Percentiles rank a stretch among this genome's conserved stretches.
These are phyloP conservation scores for Lentinula novae-zelandiae DNA, from an alignment of 1,284 basidiomycete species.

Conservation along the genomic window DNA sequence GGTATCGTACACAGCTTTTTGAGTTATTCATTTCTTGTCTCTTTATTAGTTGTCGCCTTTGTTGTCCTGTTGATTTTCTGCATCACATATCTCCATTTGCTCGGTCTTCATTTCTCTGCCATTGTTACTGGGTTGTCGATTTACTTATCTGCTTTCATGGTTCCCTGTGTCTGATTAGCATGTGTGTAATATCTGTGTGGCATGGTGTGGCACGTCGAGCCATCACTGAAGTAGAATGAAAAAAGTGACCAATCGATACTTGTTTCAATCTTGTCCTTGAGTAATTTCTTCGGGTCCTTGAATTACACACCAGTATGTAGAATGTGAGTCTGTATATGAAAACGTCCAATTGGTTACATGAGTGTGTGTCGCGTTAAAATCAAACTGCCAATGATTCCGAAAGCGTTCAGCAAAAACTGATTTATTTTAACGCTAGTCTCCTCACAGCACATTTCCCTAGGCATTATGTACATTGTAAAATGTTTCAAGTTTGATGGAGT, in stretches of 20 bases:
- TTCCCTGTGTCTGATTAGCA: slow-evolving; percentile 1
- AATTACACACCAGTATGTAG: no score
- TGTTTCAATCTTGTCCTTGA: neutral
- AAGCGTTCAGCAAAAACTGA: no score
- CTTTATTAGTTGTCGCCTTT: neutral
- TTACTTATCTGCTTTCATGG: neutral
- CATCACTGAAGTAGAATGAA: neutral
- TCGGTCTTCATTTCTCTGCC: neutral
- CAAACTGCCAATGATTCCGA: no score
- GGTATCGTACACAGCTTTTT: neutral
- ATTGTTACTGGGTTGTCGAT: neutral
- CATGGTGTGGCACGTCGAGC: neutral
- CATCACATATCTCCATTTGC: neutral
- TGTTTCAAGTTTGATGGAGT: neutral
- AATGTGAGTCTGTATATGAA: no score
- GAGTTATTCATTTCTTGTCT: neutral
- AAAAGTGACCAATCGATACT: neutral
- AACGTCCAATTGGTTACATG: no score
- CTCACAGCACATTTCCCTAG: neutral
- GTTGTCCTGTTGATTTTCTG: neutral
- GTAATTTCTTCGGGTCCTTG: neutral
- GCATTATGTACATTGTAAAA: no score
- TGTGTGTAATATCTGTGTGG: neutral
- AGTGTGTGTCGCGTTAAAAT: no score
- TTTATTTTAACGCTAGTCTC: no score